Base-by-base conservation (phyloP, 2,329 filamentous ascomycete species). In the Alternaria gaisen region DNA sequence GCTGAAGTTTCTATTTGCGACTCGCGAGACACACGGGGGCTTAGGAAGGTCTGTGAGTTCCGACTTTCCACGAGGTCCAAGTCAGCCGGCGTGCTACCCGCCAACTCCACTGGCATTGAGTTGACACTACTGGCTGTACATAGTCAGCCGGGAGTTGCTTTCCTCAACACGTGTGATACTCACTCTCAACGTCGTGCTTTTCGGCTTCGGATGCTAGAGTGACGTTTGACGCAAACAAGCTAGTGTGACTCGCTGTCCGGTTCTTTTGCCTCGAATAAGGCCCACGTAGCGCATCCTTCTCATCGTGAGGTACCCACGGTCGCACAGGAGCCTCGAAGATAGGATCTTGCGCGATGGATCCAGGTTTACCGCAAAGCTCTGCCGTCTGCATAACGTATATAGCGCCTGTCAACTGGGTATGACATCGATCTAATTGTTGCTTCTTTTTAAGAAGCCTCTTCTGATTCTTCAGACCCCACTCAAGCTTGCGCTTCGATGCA, bases 381-480 rank as follows among this genome's bases (percentile, higher is more conserved):
- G 68, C 62, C 1, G 64, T 64, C 36, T 74, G 68, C 73, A 77
- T 73, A 5, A 67, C 54, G n/a, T 67, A 58, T 2, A 78, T 70
- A 20, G 72, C 70, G 24, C 61, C 62, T 28, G 70, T 61, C 8
- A 77, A 63, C 44, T 71, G 72, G 24, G 69, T 64, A 53, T 76
- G 75, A 26, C 72, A 74, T 14, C 56, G 58, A 16, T 59, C 56
- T 28, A 78, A 60, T 9, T 65, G 51, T 34, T 65, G 59, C 63
- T 67, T 59, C 56, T 67, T 66, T 48, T 58, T 61, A 38, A 56
- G n/a, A 26, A 75, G 64, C 50, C 66, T 71, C 22, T 71, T 69
- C 42, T 75, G 74, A 40, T 77, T 69, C 32, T 61, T 63, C 12
- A 75, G 30, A 4, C 71, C 63, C 71, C 73, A 76, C 26, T 75